A percentile compares a stretch with the other conserved stretches of the same genome.
Evolutionary conservation across 148 eudicot species (phyloP).

Genomic region (Chenopodium album): DNA sequence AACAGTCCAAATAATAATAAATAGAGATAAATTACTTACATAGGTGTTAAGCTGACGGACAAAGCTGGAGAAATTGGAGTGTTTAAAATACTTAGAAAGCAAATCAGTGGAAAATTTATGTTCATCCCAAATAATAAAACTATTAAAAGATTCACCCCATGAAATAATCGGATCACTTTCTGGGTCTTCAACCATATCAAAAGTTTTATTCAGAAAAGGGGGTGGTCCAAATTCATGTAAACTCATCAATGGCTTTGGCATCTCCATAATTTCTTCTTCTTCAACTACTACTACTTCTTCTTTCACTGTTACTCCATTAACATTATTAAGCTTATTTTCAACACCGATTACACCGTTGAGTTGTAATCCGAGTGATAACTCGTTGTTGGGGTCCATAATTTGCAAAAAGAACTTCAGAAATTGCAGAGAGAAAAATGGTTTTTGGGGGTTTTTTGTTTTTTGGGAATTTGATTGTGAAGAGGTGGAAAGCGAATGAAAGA

Average conservation of each 20-base stretch:
- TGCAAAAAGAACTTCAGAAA: not conserved
- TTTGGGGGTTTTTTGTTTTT: not conserved
- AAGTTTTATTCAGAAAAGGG: conserved; percentile 70
- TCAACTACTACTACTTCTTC: not conserved
- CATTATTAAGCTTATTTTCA: not conserved
- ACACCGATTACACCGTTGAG: conserved; percentile 1
- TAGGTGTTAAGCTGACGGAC: conserved; percentile 82
- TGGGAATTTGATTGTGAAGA: not conserved
- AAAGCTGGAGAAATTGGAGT: conserved; percentile 76
- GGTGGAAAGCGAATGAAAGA: not conserved
- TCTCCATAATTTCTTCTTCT: not conserved
- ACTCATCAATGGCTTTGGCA: conserved; percentile 45
- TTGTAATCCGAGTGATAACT: not conserved
- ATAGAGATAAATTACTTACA: conserved; percentile 30
- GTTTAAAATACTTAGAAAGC: conserved; percentile 68
- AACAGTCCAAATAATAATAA: not conserved
- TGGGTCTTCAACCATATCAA: conserved; percentile 68
- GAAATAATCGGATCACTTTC: conserved; percentile 52
- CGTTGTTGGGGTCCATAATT: not conserved
- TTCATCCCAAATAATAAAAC: conserved; percentile 67
- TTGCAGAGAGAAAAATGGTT: not conserved
- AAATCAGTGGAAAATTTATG: conserved; percentile 44
- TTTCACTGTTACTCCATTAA: not conserved
- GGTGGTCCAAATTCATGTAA: conserved; percentile 53
- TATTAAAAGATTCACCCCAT: conserved; percentile 39